Evolutionary conservation across 2,329 filamentous ascomycete species (phyloP).

Genomic region (Trichoderma polysporum): DNA sequence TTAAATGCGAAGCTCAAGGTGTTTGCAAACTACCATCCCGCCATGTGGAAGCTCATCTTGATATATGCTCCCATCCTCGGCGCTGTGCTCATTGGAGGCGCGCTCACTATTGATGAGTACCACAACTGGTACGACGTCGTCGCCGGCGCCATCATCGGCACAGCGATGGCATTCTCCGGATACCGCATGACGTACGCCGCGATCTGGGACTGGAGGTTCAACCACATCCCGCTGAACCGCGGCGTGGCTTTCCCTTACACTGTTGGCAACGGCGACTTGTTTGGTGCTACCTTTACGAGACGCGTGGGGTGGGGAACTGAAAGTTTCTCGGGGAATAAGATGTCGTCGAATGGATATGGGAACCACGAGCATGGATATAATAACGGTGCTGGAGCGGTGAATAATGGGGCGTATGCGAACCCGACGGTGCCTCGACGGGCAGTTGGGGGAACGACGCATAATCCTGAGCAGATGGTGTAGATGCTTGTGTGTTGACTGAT

Average conservation of each 20-base stretch:
- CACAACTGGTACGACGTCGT: slow-evolving; percentile 77
- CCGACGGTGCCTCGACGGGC: slow-evolving; percentile 23
- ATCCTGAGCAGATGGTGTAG: slow-evolving; percentile 24
- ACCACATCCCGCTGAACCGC: slow-evolving; percentile 64
- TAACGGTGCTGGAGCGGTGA: slow-evolving; percentile 22
- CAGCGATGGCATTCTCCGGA: slow-evolving; percentile 60
- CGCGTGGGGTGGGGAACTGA: slow-evolving; percentile 57
- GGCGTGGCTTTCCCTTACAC: slow-evolving; percentile 54
- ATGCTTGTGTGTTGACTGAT: neutral
- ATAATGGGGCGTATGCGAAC: slow-evolving; percentile 1
- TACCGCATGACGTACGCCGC: slow-evolving; percentile 68
- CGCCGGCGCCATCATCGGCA: slow-evolving; percentile 64
- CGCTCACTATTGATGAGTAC: slow-evolving; percentile 69
- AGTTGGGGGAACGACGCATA: slow-evolving; percentile 19
- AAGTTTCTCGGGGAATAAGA: slow-evolving; percentile 3
- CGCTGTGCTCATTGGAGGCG: slow-evolving; percentile 65
- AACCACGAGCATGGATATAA: neutral
- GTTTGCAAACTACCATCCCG: slow-evolving; percentile 68
- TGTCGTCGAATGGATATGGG: neutral
- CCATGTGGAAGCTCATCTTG: slow-evolving; percentile 70
- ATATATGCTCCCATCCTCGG: slow-evolving; percentile 66
- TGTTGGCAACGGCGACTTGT: slow-evolving; percentile 45
- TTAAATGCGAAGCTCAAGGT: slow-evolving; percentile 78
- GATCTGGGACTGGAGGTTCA: slow-evolving; percentile 66
- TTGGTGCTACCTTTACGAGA: slow-evolving; percentile 57